Conservation (phyloP, 202 grass and related monocot species). For the Schoenoplectus triqueter region DNA sequence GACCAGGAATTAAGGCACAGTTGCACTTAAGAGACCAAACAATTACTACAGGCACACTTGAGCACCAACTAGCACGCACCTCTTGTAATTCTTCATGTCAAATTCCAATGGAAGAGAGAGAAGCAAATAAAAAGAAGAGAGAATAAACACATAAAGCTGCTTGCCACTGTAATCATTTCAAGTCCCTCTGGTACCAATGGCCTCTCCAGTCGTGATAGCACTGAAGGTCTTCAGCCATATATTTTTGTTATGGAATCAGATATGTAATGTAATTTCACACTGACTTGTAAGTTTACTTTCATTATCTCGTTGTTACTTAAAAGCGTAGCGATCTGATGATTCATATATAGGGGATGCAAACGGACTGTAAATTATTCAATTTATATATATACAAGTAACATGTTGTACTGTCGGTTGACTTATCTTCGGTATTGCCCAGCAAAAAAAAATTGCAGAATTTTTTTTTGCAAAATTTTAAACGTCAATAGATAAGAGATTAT, state of each 20-base stretch:
- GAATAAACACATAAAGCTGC: conserved; percentile 35
- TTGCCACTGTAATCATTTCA: conserved; percentile 33
- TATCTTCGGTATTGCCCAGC: too few species aligned
- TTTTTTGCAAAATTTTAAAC: too few species aligned
- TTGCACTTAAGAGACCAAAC: conserved; percentile 20
- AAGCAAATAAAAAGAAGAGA: conserved; percentile 45
- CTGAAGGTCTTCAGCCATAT: too few species aligned
- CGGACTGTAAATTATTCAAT: too few species aligned
- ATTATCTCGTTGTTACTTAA: neutral
- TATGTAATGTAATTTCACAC: too few species aligned
- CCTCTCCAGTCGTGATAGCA: too few species aligned
- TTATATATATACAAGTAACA: too few species aligned
- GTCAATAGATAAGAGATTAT: too few species aligned
- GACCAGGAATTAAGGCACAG: conserved; percentile 8
- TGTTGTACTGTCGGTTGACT: too few species aligned
- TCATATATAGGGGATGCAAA: too few species aligned
- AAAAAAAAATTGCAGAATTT: too few species aligned
- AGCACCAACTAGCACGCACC: conserved; percentile 31
- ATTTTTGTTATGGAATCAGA: too few species aligned
- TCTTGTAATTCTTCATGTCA: conserved; percentile 22
- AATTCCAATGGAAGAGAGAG: conserved; percentile 26
- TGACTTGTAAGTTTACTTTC: neutral
- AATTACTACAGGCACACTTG: conserved; percentile 24
- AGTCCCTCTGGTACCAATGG: neutral
- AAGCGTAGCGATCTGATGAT: neutral